Evolutionary conservation across 106 monocot species (phyloP).

Genomic region (Chionographis japonica): DNA sequence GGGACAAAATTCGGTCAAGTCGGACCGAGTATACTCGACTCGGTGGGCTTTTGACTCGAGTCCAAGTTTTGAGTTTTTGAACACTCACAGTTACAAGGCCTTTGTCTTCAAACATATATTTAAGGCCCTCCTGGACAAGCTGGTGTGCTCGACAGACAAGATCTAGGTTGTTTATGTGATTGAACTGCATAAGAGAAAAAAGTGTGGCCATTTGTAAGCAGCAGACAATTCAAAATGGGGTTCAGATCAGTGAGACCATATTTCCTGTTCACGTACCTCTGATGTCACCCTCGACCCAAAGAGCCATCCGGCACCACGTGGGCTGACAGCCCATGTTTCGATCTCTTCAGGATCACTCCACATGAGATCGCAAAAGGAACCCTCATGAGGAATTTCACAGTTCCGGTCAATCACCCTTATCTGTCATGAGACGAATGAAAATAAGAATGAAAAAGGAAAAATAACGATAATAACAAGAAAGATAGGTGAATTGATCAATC

Average conservation of each 20-base stretch:
- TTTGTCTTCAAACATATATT: constrained; percentile 93
- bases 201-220: background rate
- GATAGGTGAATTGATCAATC: no score
- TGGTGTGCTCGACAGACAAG: constrained; percentile 92
- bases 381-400: constrained; percentile 98
- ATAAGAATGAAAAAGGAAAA: background rate
- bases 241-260: background rate
- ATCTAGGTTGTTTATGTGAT: constrained; percentile 48
- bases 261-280: constrained; percentile 14
- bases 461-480: no score
- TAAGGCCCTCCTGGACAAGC: constrained; percentile 66
- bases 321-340: constrained; percentile 55
- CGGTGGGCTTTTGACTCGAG: no score
- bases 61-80: no score
- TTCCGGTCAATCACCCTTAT: constrained; percentile 90
- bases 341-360: constrained; percentile 97
- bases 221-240: background rate
- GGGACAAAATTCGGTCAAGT: no score
- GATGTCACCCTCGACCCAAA: constrained; percentile 55
- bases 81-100: constrained; percentile 52
- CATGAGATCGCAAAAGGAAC: constrained; percentile 64
- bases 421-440: constrained; percentile 27
- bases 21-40: no score
- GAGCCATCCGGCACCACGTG: constrained; percentile 55
- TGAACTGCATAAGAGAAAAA: constrained; percentile 24